Evolutionary conservation across 2,329 filamentous ascomycete species (phyloP), one percentile per base, ranked within the genome.

Genomic region (Penicillium sumatraense): DNA sequence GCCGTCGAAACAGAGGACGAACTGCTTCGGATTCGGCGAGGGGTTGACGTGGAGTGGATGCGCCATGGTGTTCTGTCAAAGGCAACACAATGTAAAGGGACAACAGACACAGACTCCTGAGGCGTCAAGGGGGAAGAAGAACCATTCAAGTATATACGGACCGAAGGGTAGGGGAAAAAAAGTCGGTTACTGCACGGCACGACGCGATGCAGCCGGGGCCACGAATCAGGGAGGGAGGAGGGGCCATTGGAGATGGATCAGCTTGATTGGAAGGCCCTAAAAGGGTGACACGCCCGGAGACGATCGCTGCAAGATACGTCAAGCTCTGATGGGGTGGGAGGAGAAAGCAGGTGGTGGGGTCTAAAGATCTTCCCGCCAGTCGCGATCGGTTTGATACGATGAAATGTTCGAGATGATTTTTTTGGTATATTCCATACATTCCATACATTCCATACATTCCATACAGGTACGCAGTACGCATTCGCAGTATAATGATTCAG

Each of bases 1-100:
- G 27, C 77, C 77, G 65, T 80, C 71, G 51, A 77, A 77, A 56
- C 73, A 77, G 20, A 77, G 67, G 42, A 77, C 73, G 46, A 77
- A 75, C 40, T 71, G 73, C 64, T 74, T 73, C 13, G 65, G 69
- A 18, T 58, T 51, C 23, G 48, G 52, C 10, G 55, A 49, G n/a
- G 65, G 65, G 31, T 58, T 60, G 24, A 64, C 53, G 21, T 59
- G 53, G 11, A 8, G 23, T 14, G 41, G 57, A 44, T 60, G 57
- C 54, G 61, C 60, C 59, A 66, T 66, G 29, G 33, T 51, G 16
- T 18, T 13, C 21, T 26, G 26, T 10, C 35, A 51, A 36, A 13
- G 20, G 21, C 14, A 31, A 9, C n/a, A 42, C 16, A 11, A 20
- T 18, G 16, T 4, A 41, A 13, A 24, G 13, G 38, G 40, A 23